These are phyloP conservation scores for Rhytidiadelphus loreus DNA, from an alignment of 225 moss, liverwort and hornwort genomes.

Conservation along the genomic window DNA sequence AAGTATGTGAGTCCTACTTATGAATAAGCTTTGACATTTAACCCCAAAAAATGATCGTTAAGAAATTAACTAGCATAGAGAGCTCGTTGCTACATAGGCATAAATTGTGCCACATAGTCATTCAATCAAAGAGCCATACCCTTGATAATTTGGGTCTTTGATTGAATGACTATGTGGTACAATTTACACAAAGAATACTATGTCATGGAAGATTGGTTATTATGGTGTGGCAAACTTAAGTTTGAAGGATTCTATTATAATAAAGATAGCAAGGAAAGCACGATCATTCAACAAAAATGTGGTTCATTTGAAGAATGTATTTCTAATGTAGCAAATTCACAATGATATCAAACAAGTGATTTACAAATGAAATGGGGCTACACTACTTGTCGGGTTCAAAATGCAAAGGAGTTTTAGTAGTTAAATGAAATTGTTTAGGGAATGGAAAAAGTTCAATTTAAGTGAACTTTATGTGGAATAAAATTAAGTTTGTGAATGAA, in stretches of 20 bases:
- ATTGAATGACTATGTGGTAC: too few species aligned
- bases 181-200: accelerated
- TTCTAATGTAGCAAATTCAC: neutral
- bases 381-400: neutral
- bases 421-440: too few species aligned
- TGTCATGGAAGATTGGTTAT: neutral
- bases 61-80: neutral
- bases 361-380: neutral
- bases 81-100: too few species aligned
- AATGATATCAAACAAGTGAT: neutral
- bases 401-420: neutral
- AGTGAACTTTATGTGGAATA: neutral
- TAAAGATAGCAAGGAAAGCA: neutral
- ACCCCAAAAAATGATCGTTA: neutral
- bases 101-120: neutral
- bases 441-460: neutral
- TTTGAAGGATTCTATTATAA: neutral
- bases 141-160: too few species aligned
- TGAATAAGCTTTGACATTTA: neutral
- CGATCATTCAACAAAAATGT: neutral
- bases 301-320: neutral
- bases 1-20: neutral
- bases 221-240: neutral
- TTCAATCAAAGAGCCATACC: neutral
- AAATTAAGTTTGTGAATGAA: neutral